phyloP scores from a whole-genome alignment of 2,329 filamentous ascomycete genomes.

The Reticulascus tulasneorum region DNA sequence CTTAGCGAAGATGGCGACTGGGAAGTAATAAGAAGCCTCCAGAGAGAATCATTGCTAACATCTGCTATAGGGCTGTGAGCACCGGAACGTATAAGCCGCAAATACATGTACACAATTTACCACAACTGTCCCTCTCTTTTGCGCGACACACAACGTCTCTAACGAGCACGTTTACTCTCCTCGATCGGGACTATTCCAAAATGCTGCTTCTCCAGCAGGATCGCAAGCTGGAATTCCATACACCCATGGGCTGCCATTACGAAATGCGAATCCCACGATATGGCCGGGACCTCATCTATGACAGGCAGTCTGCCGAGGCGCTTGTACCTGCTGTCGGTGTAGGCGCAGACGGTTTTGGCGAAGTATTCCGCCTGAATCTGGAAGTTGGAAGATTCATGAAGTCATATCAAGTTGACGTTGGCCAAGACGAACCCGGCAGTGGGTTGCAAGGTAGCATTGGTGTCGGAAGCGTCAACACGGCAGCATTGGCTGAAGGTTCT shows the following conservation, averaged over 20 bases:
- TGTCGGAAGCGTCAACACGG: constrained; percentile 82
- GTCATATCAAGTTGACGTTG: constrained; percentile 86
- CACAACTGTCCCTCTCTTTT: constrained; percentile 90
- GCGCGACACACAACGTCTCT: constrained; percentile 86
- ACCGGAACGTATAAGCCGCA: constrained; percentile 74
- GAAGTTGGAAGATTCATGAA: constrained; percentile 93
- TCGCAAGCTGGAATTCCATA: constrained; percentile 89
- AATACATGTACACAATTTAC: constrained; percentile 93
- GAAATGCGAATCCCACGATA: constrained; percentile 87
- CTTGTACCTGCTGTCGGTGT: constrained; percentile 84
- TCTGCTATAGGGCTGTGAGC: too few species aligned
- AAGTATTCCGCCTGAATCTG: constrained; percentile 89
- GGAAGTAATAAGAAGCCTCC: too few species aligned
- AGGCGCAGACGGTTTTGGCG: constrained; percentile 79
- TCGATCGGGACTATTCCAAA: constrained; percentile 90
- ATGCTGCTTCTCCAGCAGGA: constrained; percentile 91
- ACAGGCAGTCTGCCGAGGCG: constrained; percentile 76
- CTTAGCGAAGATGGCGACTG: constrained; percentile 95
- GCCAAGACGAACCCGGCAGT: constrained; percentile 68
- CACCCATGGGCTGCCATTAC: constrained; percentile 81
- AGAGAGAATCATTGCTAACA: too few species aligned
- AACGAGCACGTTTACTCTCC: constrained; percentile 85
- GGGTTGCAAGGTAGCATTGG: constrained; percentile 83
- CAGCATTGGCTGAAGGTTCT: constrained; percentile 78
- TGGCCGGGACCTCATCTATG: constrained; percentile 84